phyloP scores from a whole-genome alignment of 371 early-diverging fungal species.

The Mortierella sp. region DNA sequence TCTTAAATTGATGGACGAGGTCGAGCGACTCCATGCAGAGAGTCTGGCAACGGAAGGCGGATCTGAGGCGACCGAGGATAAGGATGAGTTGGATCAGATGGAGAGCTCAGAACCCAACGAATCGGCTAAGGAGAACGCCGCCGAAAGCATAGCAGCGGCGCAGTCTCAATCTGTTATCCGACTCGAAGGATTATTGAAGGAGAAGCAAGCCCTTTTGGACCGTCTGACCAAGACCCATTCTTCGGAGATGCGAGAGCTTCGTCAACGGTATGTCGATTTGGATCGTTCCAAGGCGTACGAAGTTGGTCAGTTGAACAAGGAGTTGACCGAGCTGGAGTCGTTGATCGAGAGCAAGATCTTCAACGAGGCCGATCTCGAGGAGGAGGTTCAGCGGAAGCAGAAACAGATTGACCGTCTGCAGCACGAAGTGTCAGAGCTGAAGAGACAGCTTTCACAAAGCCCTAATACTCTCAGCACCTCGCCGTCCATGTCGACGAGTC shows the following conservation, averaged over 20 bases:
- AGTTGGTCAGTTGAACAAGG: conserved; percentile 71
- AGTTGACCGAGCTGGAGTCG: conserved; percentile 78
- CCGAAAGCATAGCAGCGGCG: background rate
- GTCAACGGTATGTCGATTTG: conserved; percentile 66
- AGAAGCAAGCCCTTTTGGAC: conserved; percentile 69
- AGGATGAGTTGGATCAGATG: conserved; percentile 13
- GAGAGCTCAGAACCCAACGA: conserved; percentile 21
- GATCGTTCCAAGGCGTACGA: conserved; percentile 74
- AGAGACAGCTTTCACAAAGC: conserved; percentile 39
- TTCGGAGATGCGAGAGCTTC: conserved; percentile 69
- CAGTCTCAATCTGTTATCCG: conserved; percentile 48
- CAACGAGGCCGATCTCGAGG: conserved; percentile 81
- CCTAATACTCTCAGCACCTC: conserved; percentile 15
- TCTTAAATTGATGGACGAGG: conserved; percentile 83
- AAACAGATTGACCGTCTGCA: conserved; percentile 66
- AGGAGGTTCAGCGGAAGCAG: conserved; percentile 70
- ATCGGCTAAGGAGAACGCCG: background rate
- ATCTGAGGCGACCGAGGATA: conserved; percentile 19
- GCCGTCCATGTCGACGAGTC: conserved; percentile 2
- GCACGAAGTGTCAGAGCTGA: conserved; percentile 67
- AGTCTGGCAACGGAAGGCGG: conserved; percentile 58
- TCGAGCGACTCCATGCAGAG: conserved; percentile 78
- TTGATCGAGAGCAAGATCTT: conserved; percentile 85
- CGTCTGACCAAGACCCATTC: conserved; percentile 63
- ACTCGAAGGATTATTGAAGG: conserved; percentile 61